phyloP scores from a whole-genome alignment of 306 rosid species.

The Corylus heterophylla region DNA sequence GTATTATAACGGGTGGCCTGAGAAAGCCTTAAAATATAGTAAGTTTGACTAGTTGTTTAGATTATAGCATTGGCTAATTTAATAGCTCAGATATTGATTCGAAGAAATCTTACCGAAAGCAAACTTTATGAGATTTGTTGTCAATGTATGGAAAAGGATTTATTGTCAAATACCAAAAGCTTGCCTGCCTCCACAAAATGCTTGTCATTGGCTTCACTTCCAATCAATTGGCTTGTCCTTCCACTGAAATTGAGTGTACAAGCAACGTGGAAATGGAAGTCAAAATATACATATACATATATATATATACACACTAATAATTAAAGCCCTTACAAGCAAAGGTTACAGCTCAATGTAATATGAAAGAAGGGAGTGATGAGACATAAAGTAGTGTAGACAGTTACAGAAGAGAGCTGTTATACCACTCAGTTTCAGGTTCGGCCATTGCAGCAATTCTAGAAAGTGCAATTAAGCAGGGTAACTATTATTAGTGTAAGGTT shows the following conservation, averaged over 20 bases:
- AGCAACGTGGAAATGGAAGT: neutral
- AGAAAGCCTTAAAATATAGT: too few relatives aligned
- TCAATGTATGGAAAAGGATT: too few relatives aligned
- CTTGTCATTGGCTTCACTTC: neutral
- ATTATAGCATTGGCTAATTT: too few relatives aligned
- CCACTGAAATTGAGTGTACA: neutral
- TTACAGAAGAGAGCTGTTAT: neutral
- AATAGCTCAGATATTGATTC: too few relatives aligned
- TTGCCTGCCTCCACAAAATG: neutral
- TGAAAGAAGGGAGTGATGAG: neutral
- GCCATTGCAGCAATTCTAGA: neutral
- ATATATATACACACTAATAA: neutral
- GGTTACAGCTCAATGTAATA: neutral
- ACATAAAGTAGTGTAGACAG: neutral
- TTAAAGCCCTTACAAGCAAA: neutral
- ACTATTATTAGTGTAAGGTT: neutral
- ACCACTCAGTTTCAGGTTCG: neutral
- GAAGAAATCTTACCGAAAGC: too few relatives aligned
- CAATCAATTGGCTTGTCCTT: neutral
- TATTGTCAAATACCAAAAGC: neutral
- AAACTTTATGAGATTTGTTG: too few relatives aligned
- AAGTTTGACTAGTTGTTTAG: too few relatives aligned
- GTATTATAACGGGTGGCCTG: too few relatives aligned
- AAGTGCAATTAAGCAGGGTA: neutral
- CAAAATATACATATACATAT: neutral